Conservation (phyloP, 2,329 filamentous ascomycete species). For the Bipolaris oryzae region DNA sequence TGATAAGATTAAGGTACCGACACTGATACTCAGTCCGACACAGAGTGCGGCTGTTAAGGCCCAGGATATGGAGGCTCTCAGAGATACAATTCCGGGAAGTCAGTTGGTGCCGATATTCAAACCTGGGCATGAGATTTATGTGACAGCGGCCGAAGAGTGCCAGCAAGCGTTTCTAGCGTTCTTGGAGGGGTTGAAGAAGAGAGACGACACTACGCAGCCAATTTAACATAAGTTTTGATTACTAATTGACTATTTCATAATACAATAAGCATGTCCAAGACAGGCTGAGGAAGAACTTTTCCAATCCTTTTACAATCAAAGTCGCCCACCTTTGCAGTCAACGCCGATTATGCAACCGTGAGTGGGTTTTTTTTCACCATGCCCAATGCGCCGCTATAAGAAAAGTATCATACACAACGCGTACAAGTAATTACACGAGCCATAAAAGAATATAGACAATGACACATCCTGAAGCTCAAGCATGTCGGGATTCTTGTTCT, state of each 20-base stretch:
- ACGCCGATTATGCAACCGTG: conserved; percentile 15
- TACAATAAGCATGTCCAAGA: neutral
- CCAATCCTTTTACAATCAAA: neutral
- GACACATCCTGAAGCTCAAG: conserved; percentile 3
- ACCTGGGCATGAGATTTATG: conserved; percentile 47
- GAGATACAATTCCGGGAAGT: conserved; percentile 22
- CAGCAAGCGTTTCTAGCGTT: conserved; percentile 48
- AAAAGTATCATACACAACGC: conserved; percentile 7
- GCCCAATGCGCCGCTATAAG: conserved; percentile 12
- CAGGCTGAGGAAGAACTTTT: neutral
- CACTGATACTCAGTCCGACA: conserved; percentile 42
- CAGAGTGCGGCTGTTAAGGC: conserved; percentile 42
- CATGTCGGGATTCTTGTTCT: conserved; percentile 27
- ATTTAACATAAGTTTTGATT: neutral
- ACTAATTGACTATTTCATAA: neutral
- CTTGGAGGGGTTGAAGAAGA: conserved; percentile 8
- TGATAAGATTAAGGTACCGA: conserved; percentile 36
- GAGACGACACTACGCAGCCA: neutral
- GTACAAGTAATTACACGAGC: conserved; percentile 1
- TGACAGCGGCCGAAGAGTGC: conserved; percentile 36
- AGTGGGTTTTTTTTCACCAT: conserved; percentile 5
- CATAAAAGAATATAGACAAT: neutral
- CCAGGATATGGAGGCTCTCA: conserved; percentile 35
- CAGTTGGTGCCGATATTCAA: conserved; percentile 37
- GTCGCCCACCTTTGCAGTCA: conserved; percentile 2